Conservation (phyloP, 2,329 filamentous ascomycete genomes). For the Gnomoniopsis smithogilvyi region DNA sequence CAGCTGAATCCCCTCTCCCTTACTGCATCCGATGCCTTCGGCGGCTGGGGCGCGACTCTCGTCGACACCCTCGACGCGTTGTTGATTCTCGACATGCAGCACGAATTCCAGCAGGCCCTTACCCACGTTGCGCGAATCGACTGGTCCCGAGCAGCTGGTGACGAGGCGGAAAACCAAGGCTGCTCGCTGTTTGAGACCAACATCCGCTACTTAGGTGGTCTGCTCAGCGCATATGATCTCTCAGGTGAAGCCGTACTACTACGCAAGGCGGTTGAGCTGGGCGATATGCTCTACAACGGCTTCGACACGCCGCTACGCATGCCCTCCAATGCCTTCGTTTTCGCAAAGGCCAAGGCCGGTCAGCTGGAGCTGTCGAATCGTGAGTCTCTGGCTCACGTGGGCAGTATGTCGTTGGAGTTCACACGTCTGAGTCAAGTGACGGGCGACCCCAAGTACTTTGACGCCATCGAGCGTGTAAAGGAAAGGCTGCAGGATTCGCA, state of each 20-base stretch:
- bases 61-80: constrained; percentile 59
- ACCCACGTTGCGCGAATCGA: constrained; percentile 49
- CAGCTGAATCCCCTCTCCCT: constrained; percentile 51
- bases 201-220: constrained; percentile 51
- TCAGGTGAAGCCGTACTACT: constrained; percentile 44
- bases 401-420: constrained; percentile 71
- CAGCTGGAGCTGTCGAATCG: constrained; percentile 31
- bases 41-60: constrained; percentile 56
- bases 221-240: constrained; percentile 51
- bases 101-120: constrained; percentile 54
- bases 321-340: constrained; percentile 46
- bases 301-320: constrained; percentile 55
- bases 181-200: constrained; percentile 64
- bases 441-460: constrained; percentile 69
- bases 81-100: constrained; percentile 55
- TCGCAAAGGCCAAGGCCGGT: constrained; percentile 34
- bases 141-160: constrained; percentile 36
- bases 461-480: constrained; percentile 72
- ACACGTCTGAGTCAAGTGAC: constrained; percentile 73
- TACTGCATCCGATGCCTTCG: constrained; percentile 44
- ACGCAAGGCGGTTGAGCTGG: constrained; percentile 49
- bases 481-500: constrained; percentile 64
- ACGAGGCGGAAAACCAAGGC: constrained; percentile 28
- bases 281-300: constrained; percentile 49
- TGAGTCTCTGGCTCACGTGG: constrained; percentile 46